Base-by-base conservation (phyloP, 2,329 filamentous ascomycete genomes). In the Paraconiothyrium sp. region DNA sequence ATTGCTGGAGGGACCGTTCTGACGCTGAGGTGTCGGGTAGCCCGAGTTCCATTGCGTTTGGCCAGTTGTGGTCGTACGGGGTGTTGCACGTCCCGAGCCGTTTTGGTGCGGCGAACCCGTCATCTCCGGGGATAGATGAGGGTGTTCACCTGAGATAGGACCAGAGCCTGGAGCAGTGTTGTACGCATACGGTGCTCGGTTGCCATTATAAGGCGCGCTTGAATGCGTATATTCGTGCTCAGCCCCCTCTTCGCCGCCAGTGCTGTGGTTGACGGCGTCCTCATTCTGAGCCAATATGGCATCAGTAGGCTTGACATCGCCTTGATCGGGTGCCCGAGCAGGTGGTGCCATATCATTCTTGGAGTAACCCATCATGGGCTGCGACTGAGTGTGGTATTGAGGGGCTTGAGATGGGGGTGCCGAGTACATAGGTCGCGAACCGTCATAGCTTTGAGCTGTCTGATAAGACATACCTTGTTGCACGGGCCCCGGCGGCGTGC, bases 331-430 rank as follows among this genome's bases (percentile, higher is more conserved):
- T 41, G 86, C 81, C 48, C 86, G 83, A 51, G 91, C 87, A 11
- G 93, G 92, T 22, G 93, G 93, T 0, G 90, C 92, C 92, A 97
- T 97, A 70, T 97, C 93, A 63, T 84, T 91, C 83, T 96, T 96
- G 63, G 92, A 85, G 70, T 94, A 95, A 44, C 86, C 85, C 72
- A 91, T 89, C 77, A 95, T 88, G 50, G 69, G 69, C 61, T 90
- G 75, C 4, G 88, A 83, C 39, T 90, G 86, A 34, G 90, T 85
- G 47, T 82, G 79, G 73, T 94, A 93, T n/a, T 90, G 86, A 6
- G 87, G 85, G 69, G 92, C 89, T 51, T 86, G 84, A 30, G 88
- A 80, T 0, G 91, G 86, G 16, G 90, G 85, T 0, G 87, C 86
- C 60, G 89, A 92, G 77, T 97, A 97, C 80, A 95, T 89, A 50